A percentile compares a stretch with the other conserved stretches of the same genome.
phyloP scores from a whole-genome alignment of 805 yeast genomes.

The Starmerella lactis-condensi region DNA sequence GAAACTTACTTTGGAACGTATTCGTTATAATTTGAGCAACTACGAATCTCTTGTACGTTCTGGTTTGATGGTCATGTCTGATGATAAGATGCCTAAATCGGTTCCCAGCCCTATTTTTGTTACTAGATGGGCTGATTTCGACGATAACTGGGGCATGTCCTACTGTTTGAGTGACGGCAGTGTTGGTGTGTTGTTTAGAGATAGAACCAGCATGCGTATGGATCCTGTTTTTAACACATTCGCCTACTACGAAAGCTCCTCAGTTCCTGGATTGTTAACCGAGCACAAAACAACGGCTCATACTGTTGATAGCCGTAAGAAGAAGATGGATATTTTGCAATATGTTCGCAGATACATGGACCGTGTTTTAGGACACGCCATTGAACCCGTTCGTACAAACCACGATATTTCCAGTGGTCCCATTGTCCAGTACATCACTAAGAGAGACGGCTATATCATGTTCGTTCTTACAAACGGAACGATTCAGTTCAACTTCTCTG shows the following conservation, averaged over 20 bases:
- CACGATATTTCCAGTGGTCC: slow-evolving; percentile 22
- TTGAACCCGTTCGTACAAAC: slow-evolving; percentile 35
- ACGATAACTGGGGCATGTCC: slow-evolving; percentile 87
- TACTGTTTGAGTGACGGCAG: slow-evolving; percentile 80
- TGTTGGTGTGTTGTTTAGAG: slow-evolving; percentile 78
- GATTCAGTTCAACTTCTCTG: slow-evolving; percentile 85
- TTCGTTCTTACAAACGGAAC: slow-evolving; percentile 85
- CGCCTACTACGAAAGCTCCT: slow-evolving; percentile 45
- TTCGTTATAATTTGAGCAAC: too few relatives aligned
- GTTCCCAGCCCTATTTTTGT: slow-evolving; percentile 11
- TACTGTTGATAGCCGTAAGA: slow-evolving; percentile 21
- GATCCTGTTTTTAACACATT: slow-evolving; percentile 34
- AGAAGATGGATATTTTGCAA: slow-evolving; percentile 67
- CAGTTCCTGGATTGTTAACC: slow-evolving; percentile 12
- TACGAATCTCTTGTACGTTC: too few relatives aligned
- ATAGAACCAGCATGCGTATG: slow-evolving; percentile 58
- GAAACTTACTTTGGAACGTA: too few relatives aligned
- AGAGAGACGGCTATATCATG: slow-evolving; percentile 68
- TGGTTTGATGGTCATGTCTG: too few relatives aligned
- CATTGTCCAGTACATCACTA: slow-evolving; percentile 63
- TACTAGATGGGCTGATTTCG: slow-evolving; percentile 95
- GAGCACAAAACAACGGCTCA: slow-evolving; percentile 26
- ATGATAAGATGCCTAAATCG: too few relatives aligned
- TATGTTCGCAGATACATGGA: slow-evolving; percentile 86
- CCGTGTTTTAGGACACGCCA: slow-evolving; percentile 53